phyloP scores from a whole-genome alignment of 2,329 filamentous ascomycete genomes.

The Beauveria medogensis region DNA sequence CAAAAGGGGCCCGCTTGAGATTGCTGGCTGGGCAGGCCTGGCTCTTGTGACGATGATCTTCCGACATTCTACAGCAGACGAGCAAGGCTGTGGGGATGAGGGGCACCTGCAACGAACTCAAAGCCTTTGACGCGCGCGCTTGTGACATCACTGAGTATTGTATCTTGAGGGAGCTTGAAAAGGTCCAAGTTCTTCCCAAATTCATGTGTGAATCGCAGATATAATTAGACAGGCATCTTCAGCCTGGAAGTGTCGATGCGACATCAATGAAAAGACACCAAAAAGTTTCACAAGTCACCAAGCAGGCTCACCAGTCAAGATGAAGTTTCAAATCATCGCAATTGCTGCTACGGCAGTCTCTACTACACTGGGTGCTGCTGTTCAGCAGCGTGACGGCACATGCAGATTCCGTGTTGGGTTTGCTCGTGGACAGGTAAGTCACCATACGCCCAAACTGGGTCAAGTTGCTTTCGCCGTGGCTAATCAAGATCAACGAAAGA shows the following conservation, averaged over 20 bases:
- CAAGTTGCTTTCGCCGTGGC: too few species aligned
- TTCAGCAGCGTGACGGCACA: not conserved
- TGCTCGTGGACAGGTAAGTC: too few species aligned
- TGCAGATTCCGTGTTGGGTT: too few species aligned
- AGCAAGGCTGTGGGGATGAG: not conserved
- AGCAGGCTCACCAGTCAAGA: not conserved
- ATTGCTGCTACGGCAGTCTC: not conserved
- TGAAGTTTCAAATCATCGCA: not conserved
- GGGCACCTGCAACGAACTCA: not conserved
- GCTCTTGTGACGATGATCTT: too few species aligned
- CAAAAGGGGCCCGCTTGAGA: not conserved
- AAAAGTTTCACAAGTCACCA: not conserved
- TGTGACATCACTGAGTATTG: not conserved
- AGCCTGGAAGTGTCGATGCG: not conserved
- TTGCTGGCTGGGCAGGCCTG: not conserved
- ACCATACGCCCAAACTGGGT: too few species aligned
- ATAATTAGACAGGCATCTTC: not conserved
- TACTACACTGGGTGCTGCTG: not conserved
- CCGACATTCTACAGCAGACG: not conserved
- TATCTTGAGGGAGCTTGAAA: too few species aligned
- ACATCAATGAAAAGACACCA: not conserved
- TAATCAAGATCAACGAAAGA: too few species aligned
- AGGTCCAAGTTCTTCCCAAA: too few species aligned
- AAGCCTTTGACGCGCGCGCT: not conserved
- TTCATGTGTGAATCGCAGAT: too few species aligned